Conservation (phyloP, 179 eudicot species). For the Beta macrorhiza region DNA sequence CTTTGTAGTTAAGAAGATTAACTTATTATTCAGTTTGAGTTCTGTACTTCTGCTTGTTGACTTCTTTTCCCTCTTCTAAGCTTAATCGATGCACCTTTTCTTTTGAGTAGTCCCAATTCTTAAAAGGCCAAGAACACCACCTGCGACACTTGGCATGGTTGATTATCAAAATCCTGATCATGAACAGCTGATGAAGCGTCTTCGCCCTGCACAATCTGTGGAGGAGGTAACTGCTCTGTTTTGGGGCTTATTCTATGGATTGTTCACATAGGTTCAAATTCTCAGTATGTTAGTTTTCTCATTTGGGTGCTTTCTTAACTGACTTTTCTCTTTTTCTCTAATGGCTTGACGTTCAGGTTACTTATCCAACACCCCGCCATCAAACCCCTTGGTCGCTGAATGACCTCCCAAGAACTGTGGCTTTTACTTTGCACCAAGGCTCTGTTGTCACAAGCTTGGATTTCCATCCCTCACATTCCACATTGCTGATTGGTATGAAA, state of each 20-base stretch:
- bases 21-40: background rate
- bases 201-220: conserved; percentile 74
- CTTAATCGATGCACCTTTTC: conserved; percentile 3
- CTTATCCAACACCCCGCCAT: conserved; percentile 65
- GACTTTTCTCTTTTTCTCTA: background rate
- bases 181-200: conserved; percentile 83
- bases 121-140: conserved; percentile 77
- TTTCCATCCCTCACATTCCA: conserved; percentile 73
- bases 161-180: conserved; percentile 79
- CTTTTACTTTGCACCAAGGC: conserved; percentile 60
- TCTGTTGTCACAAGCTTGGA: conserved; percentile 77
- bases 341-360: conserved; percentile 44
- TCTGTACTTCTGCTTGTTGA: background rate
- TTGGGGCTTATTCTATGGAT: background rate
- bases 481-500: conserved; percentile 66
- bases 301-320: background rate
- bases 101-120: conserved; percentile 52
- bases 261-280: background rate
- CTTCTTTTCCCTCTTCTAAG: background rate
- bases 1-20: background rate
- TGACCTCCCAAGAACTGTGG: conserved; percentile 75
- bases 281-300: background rate
- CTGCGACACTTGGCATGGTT: conserved; percentile 60
- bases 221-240: conserved; percentile 61
- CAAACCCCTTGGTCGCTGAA: conserved; percentile 64